Conservation (phyloP, 805 yeast species). For the Hanseniaspora clermontiae region DNA sequence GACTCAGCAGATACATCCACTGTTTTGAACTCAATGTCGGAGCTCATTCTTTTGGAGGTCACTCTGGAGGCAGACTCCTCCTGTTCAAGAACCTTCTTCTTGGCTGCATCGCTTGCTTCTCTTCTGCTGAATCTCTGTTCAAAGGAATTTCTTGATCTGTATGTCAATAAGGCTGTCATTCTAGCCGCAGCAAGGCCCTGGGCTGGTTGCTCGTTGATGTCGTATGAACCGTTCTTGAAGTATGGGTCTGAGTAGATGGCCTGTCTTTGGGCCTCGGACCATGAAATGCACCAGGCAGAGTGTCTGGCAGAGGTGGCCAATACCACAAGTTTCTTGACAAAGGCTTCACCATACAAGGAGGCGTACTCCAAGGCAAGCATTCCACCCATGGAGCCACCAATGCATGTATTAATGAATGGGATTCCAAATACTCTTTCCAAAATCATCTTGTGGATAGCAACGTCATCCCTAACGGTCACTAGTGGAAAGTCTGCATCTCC, state of each 20-base stretch:
- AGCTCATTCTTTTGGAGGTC: slow-evolving; percentile 18
- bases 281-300: slow-evolving; percentile 96
- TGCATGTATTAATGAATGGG: slow-evolving; percentile 64
- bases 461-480: slow-evolving; percentile 88
- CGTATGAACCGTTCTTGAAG: slow-evolving; percentile 80
- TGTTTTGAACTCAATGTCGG: slow-evolving; percentile 16
- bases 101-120: slow-evolving; percentile 35
- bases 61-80: background rate
- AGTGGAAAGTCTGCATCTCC: slow-evolving; percentile 95
- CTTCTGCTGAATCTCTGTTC: slow-evolving; percentile 87
- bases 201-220: slow-evolving; percentile 63
- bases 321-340: slow-evolving; percentile 62
- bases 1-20: slow-evolving; percentile 26
- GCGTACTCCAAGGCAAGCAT: slow-evolving; percentile 89
- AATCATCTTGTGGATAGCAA: slow-evolving; percentile 60
- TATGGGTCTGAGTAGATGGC: slow-evolving; percentile 91
- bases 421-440: slow-evolving; percentile 41
- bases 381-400: slow-evolving; percentile 99
- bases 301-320: slow-evolving; percentile 90
- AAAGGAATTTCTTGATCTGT: slow-evolving; percentile 82
- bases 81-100: slow-evolving; percentile 14
- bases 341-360: slow-evolving; percentile 45
- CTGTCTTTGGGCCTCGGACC: slow-evolving; percentile 98
- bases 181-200: slow-evolving; percentile 91
- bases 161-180: slow-evolving; percentile 90